These are phyloP conservation scores for Salix exigua DNA, from an alignment of 345 rosid genomes.

Conservation along the genomic window DNA sequence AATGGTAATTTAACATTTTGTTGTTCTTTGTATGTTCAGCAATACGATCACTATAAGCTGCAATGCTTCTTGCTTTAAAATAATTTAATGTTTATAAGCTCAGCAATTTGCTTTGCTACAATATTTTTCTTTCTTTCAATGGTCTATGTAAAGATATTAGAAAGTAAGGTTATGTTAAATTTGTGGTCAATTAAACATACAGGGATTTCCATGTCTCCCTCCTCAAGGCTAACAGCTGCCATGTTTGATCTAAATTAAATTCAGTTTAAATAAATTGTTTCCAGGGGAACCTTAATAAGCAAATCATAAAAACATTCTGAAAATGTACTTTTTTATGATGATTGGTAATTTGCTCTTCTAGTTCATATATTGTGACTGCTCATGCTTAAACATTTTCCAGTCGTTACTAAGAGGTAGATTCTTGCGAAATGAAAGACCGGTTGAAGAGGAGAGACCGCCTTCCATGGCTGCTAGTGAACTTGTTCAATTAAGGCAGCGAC, in stretches of 20 bases:
- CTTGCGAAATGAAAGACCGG: constrained; percentile 79
- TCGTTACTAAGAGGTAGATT: constrained; percentile 94
- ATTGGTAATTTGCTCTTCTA: background rate
- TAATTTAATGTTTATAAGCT: background rate
- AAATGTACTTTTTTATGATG: background rate
- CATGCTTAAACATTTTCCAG: constrained; percentile 37
- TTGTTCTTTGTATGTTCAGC: background rate
- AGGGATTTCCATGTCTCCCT: background rate
- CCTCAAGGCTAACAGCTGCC: background rate
- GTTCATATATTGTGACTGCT: background rate
- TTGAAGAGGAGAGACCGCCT: constrained; percentile 70
- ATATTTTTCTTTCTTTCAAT: background rate
- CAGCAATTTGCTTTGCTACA: background rate
- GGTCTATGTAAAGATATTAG: background rate
- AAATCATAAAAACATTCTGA: background rate
- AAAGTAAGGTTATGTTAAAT: background rate
- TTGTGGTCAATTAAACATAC: background rate
- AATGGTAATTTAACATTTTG: background rate
- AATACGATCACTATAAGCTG: background rate
- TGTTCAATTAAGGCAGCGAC: constrained; percentile 80
- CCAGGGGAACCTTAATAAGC: background rate
- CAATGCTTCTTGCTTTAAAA: constrained; percentile 1
- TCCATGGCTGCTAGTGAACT: constrained; percentile 81
- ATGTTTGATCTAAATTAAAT: background rate
- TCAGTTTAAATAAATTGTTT: background rate